These are phyloP conservation scores for Aspergillus uvarum DNA, from an alignment of 2,329 filamentous ascomycete genomes.

Conservation along the genomic window DNA sequence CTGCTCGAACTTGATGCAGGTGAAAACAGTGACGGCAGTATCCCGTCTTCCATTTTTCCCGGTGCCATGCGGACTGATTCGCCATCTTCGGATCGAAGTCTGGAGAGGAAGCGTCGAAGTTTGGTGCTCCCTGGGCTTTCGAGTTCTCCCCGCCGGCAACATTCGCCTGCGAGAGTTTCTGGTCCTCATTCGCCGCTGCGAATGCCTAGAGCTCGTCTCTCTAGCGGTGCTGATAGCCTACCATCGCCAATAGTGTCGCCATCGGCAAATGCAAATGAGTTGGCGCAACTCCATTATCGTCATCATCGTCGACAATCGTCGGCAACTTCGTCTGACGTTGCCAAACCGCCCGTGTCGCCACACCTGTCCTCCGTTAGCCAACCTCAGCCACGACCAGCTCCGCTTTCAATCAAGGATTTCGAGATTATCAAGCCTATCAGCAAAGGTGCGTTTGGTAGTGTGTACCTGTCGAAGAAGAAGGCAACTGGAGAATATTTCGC, in stretches of 20 bases:
- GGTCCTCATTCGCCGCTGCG: constrained; percentile 83
- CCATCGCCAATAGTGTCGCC: constrained; percentile 88
- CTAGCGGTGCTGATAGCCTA: constrained; percentile 54
- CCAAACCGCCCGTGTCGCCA: constrained; percentile 74
- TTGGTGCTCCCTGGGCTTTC: constrained; percentile 76
- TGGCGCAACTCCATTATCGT: constrained; percentile 49
- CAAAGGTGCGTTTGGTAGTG: constrained; percentile 96
- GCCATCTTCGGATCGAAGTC: constrained; percentile 80
- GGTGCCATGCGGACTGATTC: constrained; percentile 77
- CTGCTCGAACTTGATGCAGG: constrained; percentile 83
- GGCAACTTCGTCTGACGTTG: constrained; percentile 71
- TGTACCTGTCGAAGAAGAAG: constrained; percentile 98
- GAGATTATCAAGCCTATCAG: constrained; percentile 99
- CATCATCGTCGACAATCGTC: constrained; percentile 91
- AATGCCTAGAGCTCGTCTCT: constrained; percentile 75
- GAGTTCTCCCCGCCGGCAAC: constrained; percentile 74
- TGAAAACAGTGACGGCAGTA: constrained; percentile 77
- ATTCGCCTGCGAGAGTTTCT: constrained; percentile 75
- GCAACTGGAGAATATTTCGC: constrained; percentile 97
- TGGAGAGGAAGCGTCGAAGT: constrained; percentile 84
- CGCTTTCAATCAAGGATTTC: constrained; percentile 97
- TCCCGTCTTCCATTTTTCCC: constrained; percentile 75
- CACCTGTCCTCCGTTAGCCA: constrained; percentile 74
- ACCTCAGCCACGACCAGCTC: constrained; percentile 81
- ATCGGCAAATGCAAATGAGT: constrained; percentile 78